phyloP scores from a whole-genome alignment of 2,329 filamentous ascomycete genomes.

The Ophiosphaerella korrae region DNA sequence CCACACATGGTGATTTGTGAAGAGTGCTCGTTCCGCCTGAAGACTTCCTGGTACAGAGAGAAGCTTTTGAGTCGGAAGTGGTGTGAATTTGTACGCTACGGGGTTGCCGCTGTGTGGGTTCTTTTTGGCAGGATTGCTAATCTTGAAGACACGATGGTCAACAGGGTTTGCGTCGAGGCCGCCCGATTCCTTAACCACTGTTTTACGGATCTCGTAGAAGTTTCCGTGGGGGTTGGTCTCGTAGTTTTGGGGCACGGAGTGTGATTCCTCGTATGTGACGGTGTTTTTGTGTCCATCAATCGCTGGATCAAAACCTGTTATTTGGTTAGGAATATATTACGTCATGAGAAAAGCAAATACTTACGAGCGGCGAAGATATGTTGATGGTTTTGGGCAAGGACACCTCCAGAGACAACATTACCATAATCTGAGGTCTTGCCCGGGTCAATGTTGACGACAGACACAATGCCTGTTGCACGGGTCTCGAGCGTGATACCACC shows the following conservation, averaged over 20 bases:
- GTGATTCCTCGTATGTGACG: constrained; percentile 60
- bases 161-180: constrained; percentile 60
- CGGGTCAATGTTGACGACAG: constrained; percentile 64
- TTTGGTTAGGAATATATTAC: neutral
- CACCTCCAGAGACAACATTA: constrained; percentile 67
- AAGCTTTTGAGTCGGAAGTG: constrained; percentile 56
- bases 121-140: constrained; percentile 54
- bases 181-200: constrained; percentile 52
- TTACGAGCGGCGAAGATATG: constrained; percentile 62
- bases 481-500: constrained; percentile 66
- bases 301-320: constrained; percentile 66
- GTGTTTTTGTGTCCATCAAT: constrained; percentile 63
- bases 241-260: constrained; percentile 55
- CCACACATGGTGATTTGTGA: constrained; percentile 60
- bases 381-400: constrained; percentile 72
- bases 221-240: constrained; percentile 66
- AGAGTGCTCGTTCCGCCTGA: constrained; percentile 54
- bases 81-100: constrained; percentile 56
- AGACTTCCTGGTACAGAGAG: constrained; percentile 54
- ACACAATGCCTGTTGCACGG: constrained; percentile 70
- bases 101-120: constrained; percentile 54
- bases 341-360: neutral
- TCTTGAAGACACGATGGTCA: constrained; percentile 61
- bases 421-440: constrained; percentile 61
- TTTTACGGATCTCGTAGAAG: constrained; percentile 61